A percentile compares a stretch with the other conserved stretches of the same genome.
Conservation (phyloP, 305 asterid genomes). For the Solanum chacoense region DNA sequence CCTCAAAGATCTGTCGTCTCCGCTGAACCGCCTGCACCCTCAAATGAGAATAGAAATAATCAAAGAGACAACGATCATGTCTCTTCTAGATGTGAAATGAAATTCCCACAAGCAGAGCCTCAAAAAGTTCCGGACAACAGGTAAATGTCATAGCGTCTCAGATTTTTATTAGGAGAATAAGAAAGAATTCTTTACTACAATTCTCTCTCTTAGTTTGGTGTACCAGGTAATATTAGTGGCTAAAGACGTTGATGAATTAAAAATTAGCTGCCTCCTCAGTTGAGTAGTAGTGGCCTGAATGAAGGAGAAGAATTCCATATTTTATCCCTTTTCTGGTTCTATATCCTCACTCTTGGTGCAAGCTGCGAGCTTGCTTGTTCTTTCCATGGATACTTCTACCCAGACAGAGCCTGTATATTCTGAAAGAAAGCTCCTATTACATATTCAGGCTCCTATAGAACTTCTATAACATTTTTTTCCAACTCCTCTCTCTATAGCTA, state of each 20-base stretch:
- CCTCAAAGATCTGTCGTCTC: constrained; percentile 47
- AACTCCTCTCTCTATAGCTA: not conserved
- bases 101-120: constrained; percentile 33
- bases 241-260: not conserved
- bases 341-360: not conserved
- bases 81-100: constrained; percentile 35
- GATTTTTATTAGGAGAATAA: not conserved
- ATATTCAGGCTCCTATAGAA: not conserved
- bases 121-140: constrained; percentile 55
- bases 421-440: not conserved
- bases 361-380: not conserved
- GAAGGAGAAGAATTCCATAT: not conserved
- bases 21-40: constrained; percentile 22
- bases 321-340: not conserved
- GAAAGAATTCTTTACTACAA: not conserved
- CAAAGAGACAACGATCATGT: constrained; percentile 27
- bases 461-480: not conserved
- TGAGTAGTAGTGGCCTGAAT: not conserved
- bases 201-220: not conserved
- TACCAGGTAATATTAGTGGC: not conserved
- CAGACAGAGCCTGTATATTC: not conserved
- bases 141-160: constrained; percentile 14
- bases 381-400: not conserved
- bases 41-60: constrained; percentile 28
- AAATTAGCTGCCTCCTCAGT: not conserved